Base-by-base conservation (phyloP, 2,329 filamentous ascomycete species). In the Graphiopsis chlorocephala region DNA sequence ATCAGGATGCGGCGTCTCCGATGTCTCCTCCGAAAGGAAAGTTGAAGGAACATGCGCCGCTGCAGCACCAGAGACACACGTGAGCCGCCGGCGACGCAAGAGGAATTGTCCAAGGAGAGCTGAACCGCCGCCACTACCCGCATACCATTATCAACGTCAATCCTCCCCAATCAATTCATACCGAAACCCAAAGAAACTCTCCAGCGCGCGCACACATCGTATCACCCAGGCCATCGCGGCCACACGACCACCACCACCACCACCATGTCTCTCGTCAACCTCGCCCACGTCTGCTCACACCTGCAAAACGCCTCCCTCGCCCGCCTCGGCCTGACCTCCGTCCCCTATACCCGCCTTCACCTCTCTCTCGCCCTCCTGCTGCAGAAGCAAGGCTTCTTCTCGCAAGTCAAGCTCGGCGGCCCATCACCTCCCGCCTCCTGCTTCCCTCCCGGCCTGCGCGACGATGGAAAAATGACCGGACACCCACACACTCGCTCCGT, bases 261-360 rank as follows among this genome's bases (percentile, higher is more conserved):
- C 73, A 70, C 66, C 70, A 91, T 92, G 89, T 91, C 88, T 72
- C 85, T 97, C 79, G 82, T 86, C 75, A 87, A 89, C 78, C 85
- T 96, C 69, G 85, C 87, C 72, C 83, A 94, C 82, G 87, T 93
- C 80, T 96, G 91, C 84, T 93, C 92, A 70, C 93, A 97, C 81
- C 84, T 97, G 64, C 91, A 95, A 78, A 97, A 97, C 82, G 91
- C 91, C 70, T 90, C 90, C 64, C 88, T 88, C 73, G 92, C 91
- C n/a, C 88, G 90, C 1, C 87, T 97, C 0, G 91, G 90, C 70
- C 83, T 96, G 59, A 97, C 93, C 33, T 96, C 92, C 8, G 85
- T 97, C 68, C 88, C 89, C 53, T 89, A 90, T 80, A 89, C 87
- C 58, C 93, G 93, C 70, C 87, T 93, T 76, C 93, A 95, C 82